Evolutionary conservation across 179 eudicot genomes (phyloP).

Genomic region (Carnegiea gigantea): DNA sequence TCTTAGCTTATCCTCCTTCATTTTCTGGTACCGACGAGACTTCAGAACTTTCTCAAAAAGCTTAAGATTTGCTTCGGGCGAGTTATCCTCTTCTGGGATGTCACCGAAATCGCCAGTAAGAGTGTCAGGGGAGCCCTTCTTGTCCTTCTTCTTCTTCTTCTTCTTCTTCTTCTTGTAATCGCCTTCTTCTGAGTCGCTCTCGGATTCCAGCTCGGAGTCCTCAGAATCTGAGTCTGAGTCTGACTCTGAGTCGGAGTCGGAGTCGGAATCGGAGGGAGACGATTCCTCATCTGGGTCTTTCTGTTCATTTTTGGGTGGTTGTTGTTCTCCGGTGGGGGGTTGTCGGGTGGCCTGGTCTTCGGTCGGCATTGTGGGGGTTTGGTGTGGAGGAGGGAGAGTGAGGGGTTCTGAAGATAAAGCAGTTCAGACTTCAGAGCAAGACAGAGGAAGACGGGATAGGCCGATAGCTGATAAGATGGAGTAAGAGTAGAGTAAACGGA

Average conservation of each 20-base stretch:
- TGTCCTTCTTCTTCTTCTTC: background rate
- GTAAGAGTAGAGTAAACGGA: background rate
- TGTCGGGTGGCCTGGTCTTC: background rate
- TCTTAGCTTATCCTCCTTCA: constrained; percentile 27
- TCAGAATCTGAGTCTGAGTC: constrained; percentile 17
- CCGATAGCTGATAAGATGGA: background rate
- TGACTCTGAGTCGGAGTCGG: background rate
- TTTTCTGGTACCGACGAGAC: constrained; percentile 28
- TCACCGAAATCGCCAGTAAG: constrained; percentile 16
- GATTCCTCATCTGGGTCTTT: background rate
- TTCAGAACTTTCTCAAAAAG: constrained; percentile 34
- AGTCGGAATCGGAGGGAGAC: background rate
- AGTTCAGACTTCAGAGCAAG: background rate
- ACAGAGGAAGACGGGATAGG: background rate
- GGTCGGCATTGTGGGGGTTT: constrained; percentile 4
- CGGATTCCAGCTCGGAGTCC: constrained; percentile 17
- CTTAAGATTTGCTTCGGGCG: constrained; percentile 36
- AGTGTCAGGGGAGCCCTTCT: background rate
- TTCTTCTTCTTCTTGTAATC: no score
- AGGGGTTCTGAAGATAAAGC: background rate
- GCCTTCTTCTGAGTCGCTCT: background rate
- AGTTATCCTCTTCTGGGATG: constrained; percentile 30
- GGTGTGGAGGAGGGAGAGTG: background rate
- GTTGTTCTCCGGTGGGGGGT: background rate
- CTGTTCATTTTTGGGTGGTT: background rate